A percentile compares a stretch with the other conserved stretches of the same genome.
Evolutionary conservation across 441 rosid genomes (phyloP).

Genomic region (Pelargonium myrrhifolium): DNA sequence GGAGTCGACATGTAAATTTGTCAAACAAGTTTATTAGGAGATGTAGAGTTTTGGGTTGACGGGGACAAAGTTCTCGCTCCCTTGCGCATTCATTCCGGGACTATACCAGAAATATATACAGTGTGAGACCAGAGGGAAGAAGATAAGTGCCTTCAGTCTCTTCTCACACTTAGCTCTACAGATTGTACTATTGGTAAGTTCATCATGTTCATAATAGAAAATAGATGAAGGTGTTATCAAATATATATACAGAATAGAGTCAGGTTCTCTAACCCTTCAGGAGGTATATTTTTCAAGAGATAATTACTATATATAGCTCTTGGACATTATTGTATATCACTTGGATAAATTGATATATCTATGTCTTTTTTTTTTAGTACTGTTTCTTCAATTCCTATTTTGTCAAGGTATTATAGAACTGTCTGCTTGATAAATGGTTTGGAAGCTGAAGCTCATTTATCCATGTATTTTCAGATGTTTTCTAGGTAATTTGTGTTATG

Average conservation of each 20-base stretch:
- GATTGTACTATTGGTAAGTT: conserved; percentile 18
- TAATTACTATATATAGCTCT: too few species aligned
- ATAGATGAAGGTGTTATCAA: conserved; percentile 27
- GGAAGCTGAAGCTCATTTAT: too few species aligned
- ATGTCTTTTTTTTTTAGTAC: too few species aligned
- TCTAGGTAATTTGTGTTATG: too few species aligned
- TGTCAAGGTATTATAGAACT: too few species aligned
- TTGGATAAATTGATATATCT: too few species aligned
- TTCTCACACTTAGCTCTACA: conserved; percentile 21
- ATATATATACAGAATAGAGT: conserved; percentile 16
- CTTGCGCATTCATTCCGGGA: conserved; percentile 15
- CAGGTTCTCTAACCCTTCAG: conserved; percentile 17
- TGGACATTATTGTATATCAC: background rate
- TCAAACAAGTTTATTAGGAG: conserved; percentile 60
- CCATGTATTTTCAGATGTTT: too few species aligned
- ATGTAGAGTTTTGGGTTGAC: conserved; percentile 61
- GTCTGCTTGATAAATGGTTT: too few species aligned
- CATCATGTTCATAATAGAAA: conserved; percentile 45
- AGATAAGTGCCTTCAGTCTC: conserved; percentile 85
- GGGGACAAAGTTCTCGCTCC: conserved; percentile 26
- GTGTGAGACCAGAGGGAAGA: conserved; percentile 66
- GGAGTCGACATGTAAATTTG: conserved; percentile 65
- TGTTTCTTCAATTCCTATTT: too few species aligned
- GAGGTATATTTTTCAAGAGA: background rate
- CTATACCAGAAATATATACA: conserved; percentile 8